Evolutionary conservation across 163 green algal species (phyloP).

Genomic region (Chlamydomonas reinhardtii): DNA sequence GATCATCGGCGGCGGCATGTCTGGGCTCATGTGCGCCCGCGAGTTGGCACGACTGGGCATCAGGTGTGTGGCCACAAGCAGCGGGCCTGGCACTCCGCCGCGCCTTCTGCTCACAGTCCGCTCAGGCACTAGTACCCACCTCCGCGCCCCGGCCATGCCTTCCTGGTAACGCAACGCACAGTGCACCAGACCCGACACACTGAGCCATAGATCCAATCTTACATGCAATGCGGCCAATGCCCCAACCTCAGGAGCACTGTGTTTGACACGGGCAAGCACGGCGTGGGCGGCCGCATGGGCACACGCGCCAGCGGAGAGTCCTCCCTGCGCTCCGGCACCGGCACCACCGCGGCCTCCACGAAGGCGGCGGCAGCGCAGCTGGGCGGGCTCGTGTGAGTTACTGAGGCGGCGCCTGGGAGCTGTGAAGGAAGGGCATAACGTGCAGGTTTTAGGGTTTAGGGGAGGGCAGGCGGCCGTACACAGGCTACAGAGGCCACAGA

Average conservation of each 20-base stretch:
- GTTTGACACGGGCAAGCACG: slow-evolving; percentile 72
- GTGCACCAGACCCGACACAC: too few relatives aligned
- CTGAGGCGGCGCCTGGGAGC: neutral
- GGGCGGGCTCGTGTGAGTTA: neutral
- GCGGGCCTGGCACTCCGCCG: too few relatives aligned
- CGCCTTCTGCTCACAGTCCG: too few relatives aligned
- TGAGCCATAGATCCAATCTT: too few relatives aligned
- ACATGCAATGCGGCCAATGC: too few relatives aligned
- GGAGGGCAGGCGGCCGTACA: too few relatives aligned
- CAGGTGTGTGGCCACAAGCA: neutral
- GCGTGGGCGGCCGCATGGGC: slow-evolving; percentile 69
- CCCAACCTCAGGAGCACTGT: slow-evolving; percentile 36
- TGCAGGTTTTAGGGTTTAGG: too few relatives aligned
- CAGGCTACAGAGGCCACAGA: too few relatives aligned
- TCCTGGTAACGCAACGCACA: too few relatives aligned
- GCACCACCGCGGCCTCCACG: neutral
- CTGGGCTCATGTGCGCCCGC: slow-evolving; percentile 74
- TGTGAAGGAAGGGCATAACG: neutral
- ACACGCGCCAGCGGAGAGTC: slow-evolving; percentile 62
- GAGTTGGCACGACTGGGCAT: slow-evolving; percentile 71
- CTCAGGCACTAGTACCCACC: too few relatives aligned
- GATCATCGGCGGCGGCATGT: slow-evolving; percentile 81
- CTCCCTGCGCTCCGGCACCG: slow-evolving; percentile 50
- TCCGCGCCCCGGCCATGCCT: too few relatives aligned
- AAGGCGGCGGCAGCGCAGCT: neutral